Base-by-base conservation (phyloP, 148 eudicot genomes). In the Cornus florida region DNA sequence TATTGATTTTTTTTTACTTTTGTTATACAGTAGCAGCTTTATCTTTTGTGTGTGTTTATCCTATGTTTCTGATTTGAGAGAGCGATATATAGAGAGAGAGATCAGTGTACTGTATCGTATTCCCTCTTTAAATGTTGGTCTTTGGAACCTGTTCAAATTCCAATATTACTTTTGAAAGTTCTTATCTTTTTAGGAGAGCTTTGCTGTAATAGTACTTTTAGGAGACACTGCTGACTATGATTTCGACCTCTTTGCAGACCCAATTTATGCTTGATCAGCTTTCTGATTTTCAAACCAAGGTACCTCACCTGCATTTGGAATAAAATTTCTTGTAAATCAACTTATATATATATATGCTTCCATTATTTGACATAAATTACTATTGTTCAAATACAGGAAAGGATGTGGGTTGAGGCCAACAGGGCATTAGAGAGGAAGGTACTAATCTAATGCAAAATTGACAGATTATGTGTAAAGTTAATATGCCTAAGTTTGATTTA, bases 251-350 rank as follows among this genome's bases (percentile, higher is more conserved):
- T 74, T 70, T 70, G 81, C 86, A 90, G 92, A 88, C 92, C 5
- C 90, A 90, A 75, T 78, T 72, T 28, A 86, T 88, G 92, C 85
- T 90, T 7, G 92, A 90, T 86, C 89, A 84, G 69, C 91, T 90
- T 28, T 84, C 78, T 73, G 91, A 90, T 76, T 91, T 90, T 75
- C 88, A 88, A 73, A 75, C 77, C 7, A 88, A 88, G 92, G 90
- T 86, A 86, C 5, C 7, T 0, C 48, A 6, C 38, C 71, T 48
- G 2, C 39, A 31, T 70, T 13, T 3, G 12, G 0, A 17, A 19
- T 9, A 11, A 33, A 56, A 22, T 19, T 19, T 56, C 14, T 3
- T 67, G 71, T 57, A 10, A 64, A 32, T 11, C 20, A 31, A 16
- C 10, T 22, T 17, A n/a, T 80, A 31, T 48, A 20, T 48, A 20